These are phyloP conservation scores for Euphorbia lathyris DNA, from an alignment of 345 rosid species.

Conservation along the genomic window DNA sequence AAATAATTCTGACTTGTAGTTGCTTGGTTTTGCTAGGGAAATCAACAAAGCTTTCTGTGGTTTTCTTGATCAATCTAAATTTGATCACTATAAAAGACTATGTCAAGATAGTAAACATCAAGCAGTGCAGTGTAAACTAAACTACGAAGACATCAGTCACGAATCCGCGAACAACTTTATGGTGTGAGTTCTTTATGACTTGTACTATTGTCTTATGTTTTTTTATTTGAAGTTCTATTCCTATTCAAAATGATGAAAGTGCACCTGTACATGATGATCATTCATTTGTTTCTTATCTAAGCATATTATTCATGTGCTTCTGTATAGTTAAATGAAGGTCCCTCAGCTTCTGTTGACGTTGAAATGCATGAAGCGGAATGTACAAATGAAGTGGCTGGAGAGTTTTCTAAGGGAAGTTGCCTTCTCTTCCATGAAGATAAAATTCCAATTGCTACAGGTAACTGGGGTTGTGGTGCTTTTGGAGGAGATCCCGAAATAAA, in stretches of 20 bases:
- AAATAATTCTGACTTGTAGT: conserved; percentile 1
- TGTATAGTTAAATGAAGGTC: conserved; percentile 39
- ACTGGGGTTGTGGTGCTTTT: conserved; percentile 98
- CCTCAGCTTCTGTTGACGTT: conserved; percentile 29
- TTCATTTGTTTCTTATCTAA: neutral
- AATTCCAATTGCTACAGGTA: conserved; percentile 77
- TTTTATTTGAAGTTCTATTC: neutral
- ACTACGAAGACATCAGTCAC: conserved; percentile 18
- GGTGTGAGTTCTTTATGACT: conserved; percentile 19
- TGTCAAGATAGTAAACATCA: conserved; percentile 27
- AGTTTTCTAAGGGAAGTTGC: conserved; percentile 21
- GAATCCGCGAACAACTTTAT: conserved; percentile 19
- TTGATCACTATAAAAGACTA: conserved; percentile 31
- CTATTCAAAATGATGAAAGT: too few species aligned
- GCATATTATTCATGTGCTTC: conserved; percentile 4
- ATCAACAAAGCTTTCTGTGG: conserved; percentile 90
- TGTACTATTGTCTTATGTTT: neutral
- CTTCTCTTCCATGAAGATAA: conserved; percentile 35
- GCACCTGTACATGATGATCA: too few species aligned
- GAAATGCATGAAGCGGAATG: conserved; percentile 28
- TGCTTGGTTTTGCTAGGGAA: conserved; percentile 61
- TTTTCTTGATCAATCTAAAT: conserved; percentile 51
- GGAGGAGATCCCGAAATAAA: conserved; percentile 94
- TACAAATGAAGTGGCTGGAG: conserved; percentile 16
- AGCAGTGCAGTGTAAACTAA: conserved; percentile 28